Conservation (phyloP, 768 basidiomycete genomes). For the Xerocomellus amylosporus region DNA sequence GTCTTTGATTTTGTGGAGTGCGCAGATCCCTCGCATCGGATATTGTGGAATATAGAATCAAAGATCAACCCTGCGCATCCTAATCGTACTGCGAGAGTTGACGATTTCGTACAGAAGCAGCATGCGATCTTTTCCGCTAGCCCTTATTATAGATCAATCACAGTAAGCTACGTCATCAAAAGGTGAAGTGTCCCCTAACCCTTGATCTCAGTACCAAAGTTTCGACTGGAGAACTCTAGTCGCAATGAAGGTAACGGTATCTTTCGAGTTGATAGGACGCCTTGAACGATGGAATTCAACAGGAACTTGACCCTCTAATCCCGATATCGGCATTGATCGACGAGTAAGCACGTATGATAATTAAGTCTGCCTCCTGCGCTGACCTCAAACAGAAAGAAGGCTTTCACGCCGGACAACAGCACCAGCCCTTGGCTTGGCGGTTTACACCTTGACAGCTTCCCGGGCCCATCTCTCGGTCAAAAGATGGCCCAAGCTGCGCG, state of each 20-base stretch:
- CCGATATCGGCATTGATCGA: constrained; percentile 64
- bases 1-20: constrained; percentile 76
- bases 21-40: constrained; percentile 58
- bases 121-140: constrained; percentile 56
- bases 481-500: constrained; percentile 69
- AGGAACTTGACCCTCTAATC: constrained; percentile 57
- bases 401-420: constrained; percentile 39
- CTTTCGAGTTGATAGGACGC: neutral
- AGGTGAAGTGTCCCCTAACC: neutral
- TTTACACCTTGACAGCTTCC: constrained; percentile 57
- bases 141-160: constrained; percentile 61
- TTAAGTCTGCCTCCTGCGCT: neutral
- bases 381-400: constrained; percentile 36
- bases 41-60: constrained; percentile 78
- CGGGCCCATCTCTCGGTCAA: constrained; percentile 54
- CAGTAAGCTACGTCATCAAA: constrained; percentile 39
- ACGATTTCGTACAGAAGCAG: constrained; percentile 63
- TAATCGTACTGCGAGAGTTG: constrained; percentile 49
- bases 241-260: constrained; percentile 56
- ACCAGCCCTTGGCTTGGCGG: constrained; percentile 71
- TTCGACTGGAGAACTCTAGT: constrained; percentile 80
- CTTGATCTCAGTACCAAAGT: constrained; percentile 61
- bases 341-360: constrained; percentile 41
- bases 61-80: constrained; percentile 61
- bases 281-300: constrained; percentile 10